A percentile compares a stretch with the other conserved stretches of the same genome.
These are phyloP conservation scores for Nemania diffusa DNA, from an alignment of 2,329 filamentous ascomycete species.

Conservation along the genomic window DNA sequence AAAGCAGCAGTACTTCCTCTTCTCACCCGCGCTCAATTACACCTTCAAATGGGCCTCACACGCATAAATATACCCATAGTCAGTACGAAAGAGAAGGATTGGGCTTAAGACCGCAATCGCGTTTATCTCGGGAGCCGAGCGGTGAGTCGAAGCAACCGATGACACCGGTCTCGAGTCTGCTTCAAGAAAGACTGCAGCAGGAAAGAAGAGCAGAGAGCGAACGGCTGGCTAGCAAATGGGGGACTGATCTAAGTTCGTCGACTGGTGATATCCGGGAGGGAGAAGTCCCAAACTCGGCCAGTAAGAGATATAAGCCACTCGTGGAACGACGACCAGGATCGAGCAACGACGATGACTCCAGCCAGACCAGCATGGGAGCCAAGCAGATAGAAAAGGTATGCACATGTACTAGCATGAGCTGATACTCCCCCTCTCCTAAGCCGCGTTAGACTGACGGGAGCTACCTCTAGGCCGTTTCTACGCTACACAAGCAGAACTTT, in stretches of 20 bases:
- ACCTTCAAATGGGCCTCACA: conserved; percentile 50
- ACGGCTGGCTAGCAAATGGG: conserved; percentile 52
- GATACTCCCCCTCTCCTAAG: background rate
- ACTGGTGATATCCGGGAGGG: conserved; percentile 52
- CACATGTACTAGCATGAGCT: no score
- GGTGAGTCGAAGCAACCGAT: conserved; percentile 55
- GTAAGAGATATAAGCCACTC: conserved; percentile 46
- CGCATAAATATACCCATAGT: conserved; percentile 56
- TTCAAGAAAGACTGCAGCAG: conserved; percentile 65
- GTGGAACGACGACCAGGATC: conserved; percentile 57
- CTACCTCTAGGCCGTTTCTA: conserved; percentile 67
- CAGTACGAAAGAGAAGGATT: conserved; percentile 50
- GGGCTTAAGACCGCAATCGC: conserved; percentile 53
- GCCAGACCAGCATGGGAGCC: conserved; percentile 67
- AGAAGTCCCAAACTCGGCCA: conserved; percentile 53
- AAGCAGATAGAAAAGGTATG: conserved; percentile 75
- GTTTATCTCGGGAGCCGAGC: conserved; percentile 56
- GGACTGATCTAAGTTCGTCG: conserved; percentile 52
- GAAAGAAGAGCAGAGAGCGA: conserved; percentile 63
- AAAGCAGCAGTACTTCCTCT: conserved; percentile 56
- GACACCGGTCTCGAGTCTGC: conserved; percentile 59
- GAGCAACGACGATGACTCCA: conserved; percentile 55
- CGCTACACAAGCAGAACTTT: conserved; percentile 79
- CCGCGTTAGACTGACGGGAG: conserved; percentile 25
- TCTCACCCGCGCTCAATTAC: conserved; percentile 54